phyloP scores from a whole-genome alignment of 306 rosid species.

The Ochetophila trinervis region DNA sequence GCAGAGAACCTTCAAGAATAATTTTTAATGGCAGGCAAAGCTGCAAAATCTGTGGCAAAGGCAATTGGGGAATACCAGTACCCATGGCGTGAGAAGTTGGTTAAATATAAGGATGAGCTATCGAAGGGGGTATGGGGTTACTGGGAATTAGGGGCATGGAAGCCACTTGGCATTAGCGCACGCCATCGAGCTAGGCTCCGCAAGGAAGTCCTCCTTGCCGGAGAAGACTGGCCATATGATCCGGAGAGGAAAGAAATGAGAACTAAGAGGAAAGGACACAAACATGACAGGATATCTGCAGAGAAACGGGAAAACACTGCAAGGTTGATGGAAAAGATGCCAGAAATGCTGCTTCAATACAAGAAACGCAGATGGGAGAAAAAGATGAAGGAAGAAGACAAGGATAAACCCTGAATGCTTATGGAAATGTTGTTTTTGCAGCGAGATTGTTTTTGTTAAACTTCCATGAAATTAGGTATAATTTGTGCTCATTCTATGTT shows the following conservation, averaged over 20 bases:
- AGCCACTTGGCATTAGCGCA: constrained; percentile 68
- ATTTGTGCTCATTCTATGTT: background rate
- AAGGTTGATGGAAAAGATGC: constrained; percentile 84
- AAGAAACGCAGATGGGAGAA: constrained; percentile 89
- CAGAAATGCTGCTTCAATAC: constrained; percentile 61
- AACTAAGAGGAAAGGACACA: constrained; percentile 88
- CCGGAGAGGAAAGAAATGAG: constrained; percentile 78
- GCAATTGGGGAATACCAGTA: constrained; percentile 61
- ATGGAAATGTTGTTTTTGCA: background rate
- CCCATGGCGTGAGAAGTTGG: constrained; percentile 75
- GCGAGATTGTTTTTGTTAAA: background rate
- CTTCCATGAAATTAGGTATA: constrained; percentile 8
- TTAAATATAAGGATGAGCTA: constrained; percentile 57
- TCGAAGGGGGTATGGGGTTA: constrained; percentile 86
- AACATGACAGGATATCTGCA: constrained; percentile 66
- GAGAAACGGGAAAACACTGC: constrained; percentile 81
- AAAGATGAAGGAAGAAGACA: constrained; percentile 97
- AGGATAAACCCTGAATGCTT: constrained; percentile 37
- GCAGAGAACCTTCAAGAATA: constrained; percentile 22
- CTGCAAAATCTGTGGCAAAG: constrained; percentile 48
- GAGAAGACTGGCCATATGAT: constrained; percentile 75
- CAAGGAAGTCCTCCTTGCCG: constrained; percentile 75
- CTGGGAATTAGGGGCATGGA: constrained; percentile 94
- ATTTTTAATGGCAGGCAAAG: constrained; percentile 58
- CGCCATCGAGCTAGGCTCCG: constrained; percentile 67